Evolutionary conservation across 1,284 basidiomycete genomes (phyloP), one percentile per base, ranked within the genome.

Genomic region (Trichosporon sp.): DNA sequence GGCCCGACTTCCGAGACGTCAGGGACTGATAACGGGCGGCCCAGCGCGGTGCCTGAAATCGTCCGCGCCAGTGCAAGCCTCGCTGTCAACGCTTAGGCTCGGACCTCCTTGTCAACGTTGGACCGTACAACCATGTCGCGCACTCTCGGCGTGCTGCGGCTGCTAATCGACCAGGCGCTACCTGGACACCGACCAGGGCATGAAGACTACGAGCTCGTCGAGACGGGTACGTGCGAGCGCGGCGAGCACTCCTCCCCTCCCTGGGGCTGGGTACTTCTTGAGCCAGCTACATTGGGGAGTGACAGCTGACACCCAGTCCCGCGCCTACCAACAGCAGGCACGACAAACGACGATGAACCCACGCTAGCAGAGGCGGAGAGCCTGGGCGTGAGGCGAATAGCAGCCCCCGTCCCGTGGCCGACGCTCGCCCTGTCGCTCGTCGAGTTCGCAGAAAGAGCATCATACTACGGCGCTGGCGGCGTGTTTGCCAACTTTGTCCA

Each of bases 381-480:
- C 4, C 43, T 46, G 4, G 43, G 43, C 43, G 1, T 46, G 43
- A 3, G 43, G 43, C 43, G 43, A 11, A 46, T 46, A 46, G 43
- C 43, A 16, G 43, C 43, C 4, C 43, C 43, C 16, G 43, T 46
- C 4, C 43, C 43, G 16, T 46, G 43, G 43, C 16, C 43, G 14
- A 46, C 43, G 16, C 43, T 46, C 10, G 43, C 43, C 10, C 16
- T 46, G 43, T 46, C 43, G 43, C 43, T 46, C 16, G 43, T 46
- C 43, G 43, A 46, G 66, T 67, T 77, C 31, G 79, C 78, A n/a
- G 78, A 80, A 61, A 68, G 78, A 51, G 78, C 78, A 4, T 77
- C 76, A 5, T 79, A 78, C 65, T 79, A 77, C 67, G 76, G 74
- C 37, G 77, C 77, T 12, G 43, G 43, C 10, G 43, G 43, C 43